Base-by-base conservation (phyloP, 345 rosid species). In the Salix arbutifolia region DNA sequence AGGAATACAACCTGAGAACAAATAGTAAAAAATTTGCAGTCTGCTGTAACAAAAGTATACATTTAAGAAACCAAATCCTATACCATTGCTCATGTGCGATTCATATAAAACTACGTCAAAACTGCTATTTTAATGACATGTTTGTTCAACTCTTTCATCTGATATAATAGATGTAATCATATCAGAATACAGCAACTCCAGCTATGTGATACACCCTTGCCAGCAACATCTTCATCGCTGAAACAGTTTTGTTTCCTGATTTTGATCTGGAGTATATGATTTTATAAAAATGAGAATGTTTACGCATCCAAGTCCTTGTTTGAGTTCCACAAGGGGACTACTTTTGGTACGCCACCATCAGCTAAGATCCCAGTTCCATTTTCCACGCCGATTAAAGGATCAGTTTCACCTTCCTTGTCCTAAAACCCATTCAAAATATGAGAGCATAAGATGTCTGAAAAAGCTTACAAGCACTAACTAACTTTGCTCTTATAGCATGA, bases 241-340 rank as follows among this genome's bases (percentile, higher is more conserved):
- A 78, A 74, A 84, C 80, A 46, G 77, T 72, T 83, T 53, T 52
- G 28, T 56, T 77, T 48, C 66, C 83, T 67, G 62, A 66, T 33
- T 69, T 74, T 73, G 44, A 69, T 84, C 79, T 21, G 61, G 25
- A 65, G 71, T 67, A 42, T 73, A 69, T 76, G 79, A 79, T 68
- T 66, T 38, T 62, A 66, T 50, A 70, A 33, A 66, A 61, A 67
- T 73, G 64, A 21, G 8, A 70, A 69, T 7, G 60, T 48, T 88
- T 81, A 96, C 58, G 98, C 99, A 78, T 89, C 93, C 74, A 92
- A 84, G 77, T 96, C 99, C 88, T 94, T 94, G 88, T 92, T 90
- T 28, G 96, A 94, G 70, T 83, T 86, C 99, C 99, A 94, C 61
- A 81, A 89, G 21, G 98, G 94, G 77, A 89, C 85, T 72, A 89